These are phyloP conservation scores for Echeveria elegans DNA, from an alignment of 164 flowering plant species.

Conservation along the genomic window DNA sequence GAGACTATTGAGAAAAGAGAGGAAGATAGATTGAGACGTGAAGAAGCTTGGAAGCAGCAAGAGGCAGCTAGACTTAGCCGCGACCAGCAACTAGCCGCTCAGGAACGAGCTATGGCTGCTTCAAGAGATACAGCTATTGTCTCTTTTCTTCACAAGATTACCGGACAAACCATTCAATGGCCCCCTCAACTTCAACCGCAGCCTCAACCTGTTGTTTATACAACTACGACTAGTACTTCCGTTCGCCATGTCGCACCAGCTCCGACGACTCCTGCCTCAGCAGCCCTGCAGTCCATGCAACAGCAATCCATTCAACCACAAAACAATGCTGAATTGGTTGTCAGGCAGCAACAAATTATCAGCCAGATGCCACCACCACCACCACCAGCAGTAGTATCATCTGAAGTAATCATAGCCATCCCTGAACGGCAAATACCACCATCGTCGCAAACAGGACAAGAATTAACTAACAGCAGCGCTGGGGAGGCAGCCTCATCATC, in stretches of 20 bases:
- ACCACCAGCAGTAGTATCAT: constrained; percentile 7
- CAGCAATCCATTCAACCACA: constrained; percentile 11
- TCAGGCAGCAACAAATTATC: constrained; percentile 8
- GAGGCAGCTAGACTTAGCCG: constrained; percentile 46
- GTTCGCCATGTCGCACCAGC: constrained; percentile 6
- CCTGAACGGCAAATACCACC: constrained; percentile 34
- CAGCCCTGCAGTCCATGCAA: constrained; percentile 14
- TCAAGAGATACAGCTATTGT: constrained; percentile 60
- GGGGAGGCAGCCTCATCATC: constrained; percentile 31
- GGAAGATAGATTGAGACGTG: constrained; percentile 55
- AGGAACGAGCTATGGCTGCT: constrained; percentile 57
- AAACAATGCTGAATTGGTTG: constrained; percentile 3
- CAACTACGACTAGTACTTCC: background rate
- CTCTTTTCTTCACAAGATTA: constrained; percentile 50
- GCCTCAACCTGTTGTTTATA: background rate
- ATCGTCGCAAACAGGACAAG: constrained; percentile 14
- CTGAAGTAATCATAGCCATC: constrained; percentile 22
- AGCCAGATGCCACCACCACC: constrained; percentile 9
- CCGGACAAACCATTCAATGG: constrained; percentile 43
- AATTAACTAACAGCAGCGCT: constrained; percentile 19
- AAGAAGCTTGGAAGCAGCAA: constrained; percentile 71
- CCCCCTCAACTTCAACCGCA: background rate
- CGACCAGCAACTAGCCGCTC: constrained; percentile 56
- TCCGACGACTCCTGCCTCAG: constrained; percentile 4
- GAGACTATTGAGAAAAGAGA: constrained; percentile 70